Conservation (phyloP, 805 yeast species). For the Tanozyma kutaoensis region DNA sequence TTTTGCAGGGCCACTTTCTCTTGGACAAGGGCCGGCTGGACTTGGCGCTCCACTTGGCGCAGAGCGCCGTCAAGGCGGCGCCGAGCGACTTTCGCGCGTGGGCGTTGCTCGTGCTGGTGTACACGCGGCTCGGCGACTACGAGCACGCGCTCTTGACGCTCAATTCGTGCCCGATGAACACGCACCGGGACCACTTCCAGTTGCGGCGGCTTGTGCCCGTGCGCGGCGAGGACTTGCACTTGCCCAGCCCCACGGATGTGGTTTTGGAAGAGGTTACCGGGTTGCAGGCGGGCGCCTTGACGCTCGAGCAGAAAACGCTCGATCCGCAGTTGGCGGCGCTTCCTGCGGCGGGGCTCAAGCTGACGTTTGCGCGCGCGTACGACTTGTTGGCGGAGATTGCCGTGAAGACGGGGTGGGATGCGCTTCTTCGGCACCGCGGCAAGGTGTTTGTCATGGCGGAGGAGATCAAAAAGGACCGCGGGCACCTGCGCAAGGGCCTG, state of each 20-base stretch:
- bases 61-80: constrained; percentile 51
- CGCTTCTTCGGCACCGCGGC: constrained; percentile 29
- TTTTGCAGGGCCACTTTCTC: constrained; percentile 47
- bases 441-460: constrained; percentile 36
- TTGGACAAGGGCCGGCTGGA: constrained; percentile 37
- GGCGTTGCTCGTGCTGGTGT: constrained; percentile 52
- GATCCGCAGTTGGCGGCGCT: constrained; percentile 49
- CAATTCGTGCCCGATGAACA: constrained; percentile 75
- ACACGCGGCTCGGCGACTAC: constrained; percentile 49
- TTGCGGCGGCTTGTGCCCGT: constrained; percentile 49
- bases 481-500: constrained; percentile 2
- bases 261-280: constrained; percentile 55
- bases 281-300: constrained; percentile 51
- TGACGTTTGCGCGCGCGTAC: constrained; percentile 31
- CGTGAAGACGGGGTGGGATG: constrained; percentile 32
- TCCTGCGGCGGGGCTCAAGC: constrained; percentile 56
- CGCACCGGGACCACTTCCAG: constrained; percentile 52
- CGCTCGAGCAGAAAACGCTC: constrained; percentile 49
- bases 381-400: constrained; percentile 32
- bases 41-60: constrained; percentile 45
- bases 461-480: constrained; percentile 26
- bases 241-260: constrained; percentile 69
- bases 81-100: constrained; percentile 72
- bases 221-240: constrained; percentile 43
- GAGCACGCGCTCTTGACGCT: constrained; percentile 62